Conservation (phyloP, 306 rosid genomes). For the Bauhinia variegata region DNA sequence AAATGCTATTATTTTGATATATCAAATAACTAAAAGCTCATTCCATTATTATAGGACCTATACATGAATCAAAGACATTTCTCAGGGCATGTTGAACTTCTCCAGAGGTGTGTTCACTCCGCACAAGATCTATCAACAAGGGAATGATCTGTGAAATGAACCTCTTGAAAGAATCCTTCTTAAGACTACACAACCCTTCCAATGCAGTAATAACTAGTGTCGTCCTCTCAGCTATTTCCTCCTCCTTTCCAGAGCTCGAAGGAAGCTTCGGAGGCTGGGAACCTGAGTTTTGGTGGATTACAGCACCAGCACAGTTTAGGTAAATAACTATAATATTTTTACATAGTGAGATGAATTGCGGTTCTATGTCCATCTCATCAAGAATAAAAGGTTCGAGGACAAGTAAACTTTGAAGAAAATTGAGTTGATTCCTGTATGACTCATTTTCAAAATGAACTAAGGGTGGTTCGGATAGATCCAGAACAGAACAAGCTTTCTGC, state of each 20-base stretch:
- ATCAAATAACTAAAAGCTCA: constrained; percentile 36
- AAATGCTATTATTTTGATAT: no score
- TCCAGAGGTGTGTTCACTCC: constrained; percentile 85
- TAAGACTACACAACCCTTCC: constrained; percentile 61
- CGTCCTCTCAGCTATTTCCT: constrained; percentile 84
- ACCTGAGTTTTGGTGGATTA: constrained; percentile 38
- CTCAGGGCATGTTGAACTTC: constrained; percentile 87
- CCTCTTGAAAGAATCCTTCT: constrained; percentile 69
- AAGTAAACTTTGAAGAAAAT: constrained; percentile 63
- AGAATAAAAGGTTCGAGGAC: constrained; percentile 35
- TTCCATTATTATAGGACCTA: constrained; percentile 77
- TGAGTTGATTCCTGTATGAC: constrained; percentile 73
- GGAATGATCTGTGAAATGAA: constrained; percentile 73
- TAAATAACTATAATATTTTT: constrained; percentile 72
- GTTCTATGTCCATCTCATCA: constrained; percentile 63
- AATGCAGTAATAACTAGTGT: constrained; percentile 73
- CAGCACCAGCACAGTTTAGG: constrained; percentile 64
- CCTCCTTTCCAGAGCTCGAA: constrained; percentile 77
- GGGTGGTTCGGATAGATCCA: constrained; percentile 89
- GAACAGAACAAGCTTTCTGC: constrained; percentile 80
- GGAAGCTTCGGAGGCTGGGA: constrained; percentile 68
- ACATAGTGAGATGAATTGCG: constrained; percentile 65
- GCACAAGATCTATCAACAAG: constrained; percentile 79
- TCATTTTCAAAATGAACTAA: constrained; percentile 96
- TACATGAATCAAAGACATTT: constrained; percentile 74